Evolutionary conservation across 331 rosid species (phyloP).

Genomic region (Pyracantha coccinea): DNA sequence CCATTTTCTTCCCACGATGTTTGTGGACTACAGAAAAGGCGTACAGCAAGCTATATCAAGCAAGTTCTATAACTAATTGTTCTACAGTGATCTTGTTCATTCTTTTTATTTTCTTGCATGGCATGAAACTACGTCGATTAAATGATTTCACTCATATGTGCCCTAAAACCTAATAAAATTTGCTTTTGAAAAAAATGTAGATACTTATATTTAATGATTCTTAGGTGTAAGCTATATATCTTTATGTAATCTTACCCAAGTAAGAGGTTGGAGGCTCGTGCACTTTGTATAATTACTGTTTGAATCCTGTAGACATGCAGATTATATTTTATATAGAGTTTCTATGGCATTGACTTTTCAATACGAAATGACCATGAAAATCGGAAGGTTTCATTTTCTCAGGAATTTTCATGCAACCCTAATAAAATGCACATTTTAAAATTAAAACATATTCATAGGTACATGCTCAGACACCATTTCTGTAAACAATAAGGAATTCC

Average conservation of each 20-base stretch:
- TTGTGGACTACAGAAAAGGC: slow-evolving; percentile 96
- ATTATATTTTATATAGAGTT: not conserved
- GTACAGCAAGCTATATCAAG: slow-evolving; percentile 99
- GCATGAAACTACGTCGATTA: slow-evolving; percentile 3
- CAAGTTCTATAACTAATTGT: slow-evolving; percentile 43
- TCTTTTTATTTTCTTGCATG: slow-evolving; percentile 7
- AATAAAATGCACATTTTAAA: not conserved
- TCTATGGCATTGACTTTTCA: not conserved
- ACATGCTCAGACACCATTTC: not conserved
- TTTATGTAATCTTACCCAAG: not conserved
- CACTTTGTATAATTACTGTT: not conserved
- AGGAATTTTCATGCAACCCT: too few relatives aligned
- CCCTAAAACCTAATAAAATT: not conserved
- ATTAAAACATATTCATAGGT: not conserved
- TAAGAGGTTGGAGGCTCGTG: not conserved
- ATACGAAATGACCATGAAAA: too few relatives aligned
- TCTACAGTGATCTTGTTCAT: not conserved
- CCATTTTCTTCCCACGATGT: slow-evolving; percentile 94
- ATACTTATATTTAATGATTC: too few relatives aligned
- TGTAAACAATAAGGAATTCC: not conserved
- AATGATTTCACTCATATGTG: slow-evolving; percentile 2
- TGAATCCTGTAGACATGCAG: not conserved
- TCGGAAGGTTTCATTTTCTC: too few relatives aligned
- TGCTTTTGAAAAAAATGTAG: not conserved
- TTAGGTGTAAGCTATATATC: not conserved